These are phyloP conservation scores for Debaryomyces udenii DNA, from an alignment of 1,139 yeast genomes.

Conservation along the genomic window DNA sequence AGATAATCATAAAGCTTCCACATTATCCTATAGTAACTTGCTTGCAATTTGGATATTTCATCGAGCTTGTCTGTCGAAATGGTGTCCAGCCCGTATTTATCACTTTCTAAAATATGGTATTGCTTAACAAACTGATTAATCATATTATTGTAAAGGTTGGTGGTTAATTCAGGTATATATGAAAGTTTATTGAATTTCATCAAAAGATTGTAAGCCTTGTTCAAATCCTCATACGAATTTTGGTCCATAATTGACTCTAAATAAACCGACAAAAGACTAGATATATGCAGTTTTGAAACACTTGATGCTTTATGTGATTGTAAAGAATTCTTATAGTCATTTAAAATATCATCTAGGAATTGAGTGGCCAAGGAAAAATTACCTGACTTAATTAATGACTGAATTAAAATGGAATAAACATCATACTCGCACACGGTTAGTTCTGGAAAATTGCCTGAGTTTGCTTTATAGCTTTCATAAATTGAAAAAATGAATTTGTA, in stretches of 20 bases:
- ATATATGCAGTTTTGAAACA: constrained; percentile 26
- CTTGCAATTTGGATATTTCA: constrained; percentile 18
- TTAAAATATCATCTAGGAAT: constrained; percentile 52
- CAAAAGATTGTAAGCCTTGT: constrained; percentile 31
- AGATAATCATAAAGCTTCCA: constrained; percentile 42
- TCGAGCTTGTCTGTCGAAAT: constrained; percentile 9
- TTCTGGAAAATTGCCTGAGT: constrained; percentile 7
- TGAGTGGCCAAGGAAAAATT: constrained; percentile 54
- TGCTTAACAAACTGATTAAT: constrained; percentile 28
- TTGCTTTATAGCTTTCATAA: constrained; percentile 28
- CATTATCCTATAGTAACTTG: constrained; percentile 19
- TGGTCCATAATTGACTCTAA: constrained; percentile 28
- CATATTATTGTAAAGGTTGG: constrained; percentile 34
- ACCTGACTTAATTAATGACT: constrained; percentile 53
- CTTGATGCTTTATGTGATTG: constrained; percentile 18
- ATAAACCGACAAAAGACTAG: constrained; percentile 36
- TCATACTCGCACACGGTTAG: constrained; percentile 38
- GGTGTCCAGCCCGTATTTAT: constrained; percentile 8
- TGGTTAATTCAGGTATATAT: constrained; percentile 44
- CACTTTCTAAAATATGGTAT: constrained; percentile 22
- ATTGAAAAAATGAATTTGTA: constrained; percentile 33
- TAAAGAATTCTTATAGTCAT: constrained; percentile 30
- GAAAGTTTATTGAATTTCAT: constrained; percentile 33
- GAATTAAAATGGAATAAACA: constrained; percentile 54
- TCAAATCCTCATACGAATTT: constrained; percentile 20